phyloP scores from a whole-genome alignment of 768 basidiomycete genomes.

The Cyathus striatus region DNA sequence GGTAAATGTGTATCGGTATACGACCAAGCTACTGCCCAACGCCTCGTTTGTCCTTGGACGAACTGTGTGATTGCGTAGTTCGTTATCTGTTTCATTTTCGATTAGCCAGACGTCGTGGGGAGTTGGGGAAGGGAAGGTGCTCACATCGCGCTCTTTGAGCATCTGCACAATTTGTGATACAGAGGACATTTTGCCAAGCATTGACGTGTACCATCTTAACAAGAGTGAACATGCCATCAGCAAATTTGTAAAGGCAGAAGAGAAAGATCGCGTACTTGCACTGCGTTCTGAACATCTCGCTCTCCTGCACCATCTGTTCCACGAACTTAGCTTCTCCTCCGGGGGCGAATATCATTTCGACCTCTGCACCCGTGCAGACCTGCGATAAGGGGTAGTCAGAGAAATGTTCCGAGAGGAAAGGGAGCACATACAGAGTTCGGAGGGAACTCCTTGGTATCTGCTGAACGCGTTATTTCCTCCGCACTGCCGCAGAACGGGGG shows the following conservation, averaged over 20 bases:
- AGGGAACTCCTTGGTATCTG: conserved; percentile 54
- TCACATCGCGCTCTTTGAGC: conserved; percentile 36
- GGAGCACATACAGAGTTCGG: conserved; percentile 62
- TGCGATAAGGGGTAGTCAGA: conserved; percentile 16
- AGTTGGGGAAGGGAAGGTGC: too few relatives aligned
- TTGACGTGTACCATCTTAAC: conserved; percentile 95
- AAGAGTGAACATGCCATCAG: too few relatives aligned
- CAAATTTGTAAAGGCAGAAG: too few relatives aligned
- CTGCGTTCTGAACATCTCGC: conserved; percentile 35
- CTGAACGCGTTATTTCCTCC: conserved; percentile 59
- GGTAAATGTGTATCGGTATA: conserved; percentile 58
- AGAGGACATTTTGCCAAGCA: conserved; percentile 85
- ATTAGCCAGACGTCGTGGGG: neutral
- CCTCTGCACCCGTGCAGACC: conserved; percentile 82
- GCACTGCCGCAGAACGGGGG: conserved; percentile 88
- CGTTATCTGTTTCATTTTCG: conserved; percentile 46
- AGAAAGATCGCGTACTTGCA: conserved; percentile 59
- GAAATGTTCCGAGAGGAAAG: neutral
- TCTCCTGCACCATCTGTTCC: conserved; percentile 71
- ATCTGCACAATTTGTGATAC: conserved; percentile 54
- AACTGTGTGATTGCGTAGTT: conserved; percentile 88
- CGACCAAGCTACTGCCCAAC: conserved; percentile 95
- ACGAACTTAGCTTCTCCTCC: conserved; percentile 89
- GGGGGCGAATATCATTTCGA: conserved; percentile 78
- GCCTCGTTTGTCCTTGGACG: conserved; percentile 78